Evolutionary conservation across 1,139 yeast genomes (phyloP), one percentile per base, ranked within the genome.

Genomic region (Suhomyces coccinellae): DNA sequence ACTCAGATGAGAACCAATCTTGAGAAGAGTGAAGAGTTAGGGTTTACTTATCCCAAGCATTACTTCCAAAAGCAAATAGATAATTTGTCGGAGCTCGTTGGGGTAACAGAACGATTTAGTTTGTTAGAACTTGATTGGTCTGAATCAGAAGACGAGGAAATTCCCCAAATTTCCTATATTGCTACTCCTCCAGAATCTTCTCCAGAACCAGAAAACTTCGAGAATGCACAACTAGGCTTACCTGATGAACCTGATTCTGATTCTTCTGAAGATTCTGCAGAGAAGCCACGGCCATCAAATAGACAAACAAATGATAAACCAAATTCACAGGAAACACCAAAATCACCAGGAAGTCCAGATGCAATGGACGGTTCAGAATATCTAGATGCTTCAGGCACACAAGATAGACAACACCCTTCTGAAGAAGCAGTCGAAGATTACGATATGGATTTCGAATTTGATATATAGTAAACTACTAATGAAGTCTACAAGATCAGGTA

Each of bases 371-470:
- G 20, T 17, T 17, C 20, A 17, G 27, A 26, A 26, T 8, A 5
- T 26, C 27, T 10, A 9, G 10, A 8, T 26, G 4, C 9, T 26
- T 6, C 29, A 26, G 29, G n/a, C 4, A 11, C n/a, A 10, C 29
- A 26, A 8, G 29, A 26, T 11, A 6, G 29, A 10, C 29, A 26
- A 26, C 4, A 8, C n/a, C 6, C 29, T 10, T 6, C 29, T 38
- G 32, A 34, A 30, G 44, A 41, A 31, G 30, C 43, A 15, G 48
- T 46, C 11, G 58, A 56, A 33, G 52, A 38, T 14, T 15, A 24
- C 17, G 17, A 32, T 15, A 28, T 63, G 51, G 70, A 67, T 30
- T 61, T 67, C 43, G 73, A 67, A 30, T 67, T 65, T 48, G 71
- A 67, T 41, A 62, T 63, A 40, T 60, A 62, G 8, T 61, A 49